phyloP scores from a whole-genome alignment of 2,329 filamentous ascomycete genomes.

The Aureobasidium sp. region DNA sequence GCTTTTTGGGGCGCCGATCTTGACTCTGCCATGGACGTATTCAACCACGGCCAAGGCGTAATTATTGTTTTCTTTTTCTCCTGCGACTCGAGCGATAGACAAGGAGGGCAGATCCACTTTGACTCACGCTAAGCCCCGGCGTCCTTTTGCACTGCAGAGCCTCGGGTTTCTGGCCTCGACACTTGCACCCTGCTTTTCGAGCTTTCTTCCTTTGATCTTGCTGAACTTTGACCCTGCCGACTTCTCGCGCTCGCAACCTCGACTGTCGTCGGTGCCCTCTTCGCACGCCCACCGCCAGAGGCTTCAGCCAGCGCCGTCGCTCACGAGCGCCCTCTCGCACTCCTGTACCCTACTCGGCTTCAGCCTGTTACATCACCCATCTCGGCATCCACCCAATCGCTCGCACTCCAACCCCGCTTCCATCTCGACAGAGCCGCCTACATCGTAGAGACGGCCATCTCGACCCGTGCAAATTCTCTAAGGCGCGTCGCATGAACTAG shows the following conservation, averaged over 20 bases:
- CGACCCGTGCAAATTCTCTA: slow-evolving; percentile 1
- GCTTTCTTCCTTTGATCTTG: not conserved
- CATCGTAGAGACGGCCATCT: not conserved
- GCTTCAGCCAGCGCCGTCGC: not conserved
- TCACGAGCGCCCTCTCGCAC: not conserved
- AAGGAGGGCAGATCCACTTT: slow-evolving; percentile 10
- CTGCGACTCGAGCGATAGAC: not conserved
- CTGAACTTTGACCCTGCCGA: not conserved
- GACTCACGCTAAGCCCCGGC: not conserved
- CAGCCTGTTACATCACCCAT: slow-evolving; percentile 2
- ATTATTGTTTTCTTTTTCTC: slow-evolving; percentile 6
- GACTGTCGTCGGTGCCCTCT: not conserved
- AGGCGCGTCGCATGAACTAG: slow-evolving; percentile 5
- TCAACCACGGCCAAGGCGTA: not conserved
- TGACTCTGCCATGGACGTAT: slow-evolving; percentile 3
- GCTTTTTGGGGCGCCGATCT: slow-evolving; percentile 5
- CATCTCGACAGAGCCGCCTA: not conserved
- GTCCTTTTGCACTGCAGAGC: slow-evolving; percentile 8
- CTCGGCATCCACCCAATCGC: not conserved
- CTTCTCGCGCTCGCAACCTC: not conserved
- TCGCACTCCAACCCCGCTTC: slow-evolving; percentile 1
- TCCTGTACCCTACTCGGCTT: not conserved
- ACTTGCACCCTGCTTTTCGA: slow-evolving; percentile 11
- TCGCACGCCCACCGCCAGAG: not conserved
- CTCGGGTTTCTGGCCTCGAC: slow-evolving; percentile 6